Evolutionary conservation across 140 eudicot genomes (phyloP).

Genomic region (Cichorium intybus): DNA sequence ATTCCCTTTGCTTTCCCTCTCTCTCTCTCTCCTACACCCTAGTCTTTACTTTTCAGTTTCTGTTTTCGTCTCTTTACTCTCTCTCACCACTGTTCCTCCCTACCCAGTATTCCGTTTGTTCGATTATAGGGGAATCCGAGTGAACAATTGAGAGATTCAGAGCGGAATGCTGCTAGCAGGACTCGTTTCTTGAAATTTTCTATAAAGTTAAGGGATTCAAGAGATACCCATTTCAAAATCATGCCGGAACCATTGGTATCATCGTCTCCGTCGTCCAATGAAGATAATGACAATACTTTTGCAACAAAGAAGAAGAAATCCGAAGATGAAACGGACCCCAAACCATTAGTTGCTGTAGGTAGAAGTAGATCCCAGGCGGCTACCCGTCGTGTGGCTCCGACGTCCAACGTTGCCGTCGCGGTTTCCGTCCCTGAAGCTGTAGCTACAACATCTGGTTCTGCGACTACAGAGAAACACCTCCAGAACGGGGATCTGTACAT

Average conservation of each 20-base stretch:
- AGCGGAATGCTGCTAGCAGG: conserved; percentile 18
- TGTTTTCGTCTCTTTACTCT: conserved; percentile 17
- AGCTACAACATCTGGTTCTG: conserved; percentile 16
- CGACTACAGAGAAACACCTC: conserved; percentile 43
- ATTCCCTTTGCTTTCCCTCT: conserved; percentile 8
- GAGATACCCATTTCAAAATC: not conserved
- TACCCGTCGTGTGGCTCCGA: conserved; percentile 60
- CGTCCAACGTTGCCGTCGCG: conserved; percentile 23
- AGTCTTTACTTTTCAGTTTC: conserved; percentile 21
- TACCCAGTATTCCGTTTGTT: conserved; percentile 5
- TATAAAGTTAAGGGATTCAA: not conserved
- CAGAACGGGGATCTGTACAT: conserved; percentile 93
- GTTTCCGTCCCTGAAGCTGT: conserved; percentile 8
- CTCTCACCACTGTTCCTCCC: conserved; percentile 7
- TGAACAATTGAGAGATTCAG: conserved; percentile 2
- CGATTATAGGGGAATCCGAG: not conserved
- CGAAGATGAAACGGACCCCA: conserved; percentile 33
- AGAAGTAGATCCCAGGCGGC: conserved; percentile 69
- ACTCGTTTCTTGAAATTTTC: not conserved
- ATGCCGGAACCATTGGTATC: conserved; percentile 34
- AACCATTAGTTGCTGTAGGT: conserved; percentile 38
- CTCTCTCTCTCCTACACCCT: conserved; percentile 6
- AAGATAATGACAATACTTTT: conserved; percentile 6
- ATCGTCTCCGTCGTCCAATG: conserved; percentile 1
- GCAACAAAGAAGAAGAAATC: conserved; percentile 28